Evolutionary conservation across 768 basidiomycete species (phyloP), one percentile per base, ranked within the genome.

Genomic region (Russula ochroleuca): DNA sequence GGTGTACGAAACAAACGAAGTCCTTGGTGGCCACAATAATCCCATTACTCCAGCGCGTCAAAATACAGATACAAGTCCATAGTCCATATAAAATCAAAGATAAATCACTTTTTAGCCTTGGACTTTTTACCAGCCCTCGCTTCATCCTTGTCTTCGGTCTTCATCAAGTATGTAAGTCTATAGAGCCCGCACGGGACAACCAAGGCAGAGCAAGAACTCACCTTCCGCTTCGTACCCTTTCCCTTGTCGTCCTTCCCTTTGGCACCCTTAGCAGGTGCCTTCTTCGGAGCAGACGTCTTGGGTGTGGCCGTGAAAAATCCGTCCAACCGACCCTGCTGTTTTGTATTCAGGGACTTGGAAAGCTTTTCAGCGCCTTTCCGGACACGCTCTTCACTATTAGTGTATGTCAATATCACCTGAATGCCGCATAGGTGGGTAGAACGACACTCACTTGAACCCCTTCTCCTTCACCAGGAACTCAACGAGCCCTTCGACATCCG

Each of bases 281-380:
- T 75, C 31, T 79, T 82, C 47, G 84, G 81, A 60, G 84, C 83
- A 6, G 83, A 77, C 3, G 72, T 66, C 67, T 85, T 85, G 2
- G 83, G 75, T 70, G 89, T 85, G 13, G 85, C 84, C 1, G 87
- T 84, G 76, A 99, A 99, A 77, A 99, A 99, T 0, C 94, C 89
- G 70, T 98, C 97, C 15, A 99, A 80, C 11, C 97, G 86, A 10
- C 97, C 95, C 75, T 99, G 97, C 70, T 98, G 97, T 72, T 98
- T 98, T 38, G 86, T 84, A 57, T 84, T 86, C 55, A 98, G 78
- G 74, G 84, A 89, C 70, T 94, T 97, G 52, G 85, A 79, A 48
- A 99, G 82, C 72, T 98, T 97, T 51, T 97, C 94, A 4, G 92
- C 95, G 28, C 94, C 94, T 73, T 91, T 94, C 35, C 96, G 85